Base-by-base conservation (phyloP, 768 basidiomycete species). In the Hypholoma sublateritium region DNA sequence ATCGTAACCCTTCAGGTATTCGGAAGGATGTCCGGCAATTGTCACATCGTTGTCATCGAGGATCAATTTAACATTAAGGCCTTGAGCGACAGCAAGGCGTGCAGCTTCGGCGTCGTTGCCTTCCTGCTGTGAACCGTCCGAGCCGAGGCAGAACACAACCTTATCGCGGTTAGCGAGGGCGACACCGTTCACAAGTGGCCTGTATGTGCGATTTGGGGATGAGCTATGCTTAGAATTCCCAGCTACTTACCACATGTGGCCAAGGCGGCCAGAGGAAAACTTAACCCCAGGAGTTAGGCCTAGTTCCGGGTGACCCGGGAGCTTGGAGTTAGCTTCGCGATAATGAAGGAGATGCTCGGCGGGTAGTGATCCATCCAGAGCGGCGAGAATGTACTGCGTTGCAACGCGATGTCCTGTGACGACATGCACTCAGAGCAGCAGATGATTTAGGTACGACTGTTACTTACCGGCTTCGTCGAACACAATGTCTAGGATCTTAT, bases 31-130 rank as follows among this genome's bases (percentile, higher is more conserved):
- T 0, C 93, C 93, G n/a, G 92, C 86, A 58, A 94, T 95, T 7
- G 92, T 94, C 62, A 94, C 92, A 68, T 95, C 87, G 72, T 95
- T 94, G 72, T 93, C 91, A 63, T 95, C 93, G 60, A 95, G 87
- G 69, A 94, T 71, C 55, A 94, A 76, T 72, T 95, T 95, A 70
- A 95, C 82, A 68, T 93, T 92, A 63, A 95, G 77, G 42, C 77
- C 72, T 67, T 93, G 86, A 2, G 93, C 92, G 41, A 93, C 93
- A 16, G 93, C 92, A 32, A 95, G 79, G 16, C 92, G 80, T 13
- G 93, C 93, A 14, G 93, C 93, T 68, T 95, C 93, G 1, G 93
- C 92, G 63, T 94, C 91, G 67, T 94, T 89, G 14, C 93, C 93
- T 69, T 94, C 93, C 69, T 95, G 93, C 68, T 94, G 91, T 4